Conservation (phyloP, 495 filamentous ascomycete genomes). For the Gamarada debralockiae region DNA sequence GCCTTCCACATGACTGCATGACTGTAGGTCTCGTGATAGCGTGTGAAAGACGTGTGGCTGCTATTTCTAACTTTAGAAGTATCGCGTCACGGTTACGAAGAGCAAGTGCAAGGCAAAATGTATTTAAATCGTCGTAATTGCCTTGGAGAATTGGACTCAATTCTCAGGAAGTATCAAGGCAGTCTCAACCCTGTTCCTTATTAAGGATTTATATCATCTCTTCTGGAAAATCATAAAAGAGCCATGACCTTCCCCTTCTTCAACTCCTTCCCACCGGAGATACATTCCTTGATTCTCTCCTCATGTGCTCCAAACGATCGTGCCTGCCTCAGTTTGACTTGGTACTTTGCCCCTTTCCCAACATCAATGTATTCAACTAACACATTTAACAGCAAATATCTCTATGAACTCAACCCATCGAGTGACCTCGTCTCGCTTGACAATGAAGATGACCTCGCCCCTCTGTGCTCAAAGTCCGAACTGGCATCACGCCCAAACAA, state of each 20-base stretch:
- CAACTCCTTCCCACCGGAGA: constrained; percentile 20
- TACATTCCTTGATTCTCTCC: constrained; percentile 15
- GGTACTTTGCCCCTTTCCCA: constrained; percentile 3
- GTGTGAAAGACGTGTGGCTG: constrained; percentile 7
- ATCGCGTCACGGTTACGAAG: neutral
- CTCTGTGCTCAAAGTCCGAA: constrained; percentile 1
- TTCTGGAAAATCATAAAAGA: no score
- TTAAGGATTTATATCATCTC: no score
- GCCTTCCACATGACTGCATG: constrained; percentile 10
- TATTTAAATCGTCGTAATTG: constrained; percentile 3
- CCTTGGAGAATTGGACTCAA: neutral
- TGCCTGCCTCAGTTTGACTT: constrained; percentile 21
- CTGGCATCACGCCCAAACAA: neutral
- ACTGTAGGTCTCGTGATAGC: constrained; percentile 19
- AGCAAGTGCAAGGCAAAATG: neutral
- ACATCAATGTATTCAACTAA: neutral
- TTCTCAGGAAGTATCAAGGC: neutral
- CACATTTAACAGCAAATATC: constrained; percentile 17
- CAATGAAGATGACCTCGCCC: neutral
- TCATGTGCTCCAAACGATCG: constrained; percentile 19
- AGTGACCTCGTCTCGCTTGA: neutral
- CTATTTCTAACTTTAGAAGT: constrained; percentile 9
- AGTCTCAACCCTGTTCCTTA: no score
- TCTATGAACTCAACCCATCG: constrained; percentile 13
- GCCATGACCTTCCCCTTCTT: constrained; percentile 14